Evolutionary conservation across 1,284 basidiomycete species (phyloP).

Genomic region (Lignosus rhinocerotis): DNA sequence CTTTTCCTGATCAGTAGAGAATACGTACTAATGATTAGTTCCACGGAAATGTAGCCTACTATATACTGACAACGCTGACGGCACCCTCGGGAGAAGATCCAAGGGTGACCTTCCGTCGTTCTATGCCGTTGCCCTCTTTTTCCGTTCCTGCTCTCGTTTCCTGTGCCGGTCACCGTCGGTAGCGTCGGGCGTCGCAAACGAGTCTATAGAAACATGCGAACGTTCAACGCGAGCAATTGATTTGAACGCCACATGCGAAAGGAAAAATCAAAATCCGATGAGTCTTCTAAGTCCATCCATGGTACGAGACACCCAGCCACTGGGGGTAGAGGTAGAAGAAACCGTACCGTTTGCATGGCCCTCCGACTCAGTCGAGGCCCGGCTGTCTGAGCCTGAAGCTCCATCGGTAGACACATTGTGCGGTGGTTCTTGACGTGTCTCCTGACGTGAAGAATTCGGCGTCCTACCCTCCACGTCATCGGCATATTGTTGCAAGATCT

Average conservation of each 20-base stretch:
- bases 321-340: constrained; percentile 59
- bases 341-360: constrained; percentile 70
- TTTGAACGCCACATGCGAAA: constrained; percentile 38
- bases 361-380: constrained; percentile 23
- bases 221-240: constrained; percentile 21
- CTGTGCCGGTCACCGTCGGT: constrained; percentile 19
- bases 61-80: constrained; percentile 12
- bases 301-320: constrained; percentile 67
- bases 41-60: constrained; percentile 19
- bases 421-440: constrained; percentile 13
- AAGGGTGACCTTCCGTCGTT: background rate
- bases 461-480: constrained; percentile 84
- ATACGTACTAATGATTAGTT: constrained; percentile 25
- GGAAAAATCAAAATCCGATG: constrained; percentile 69
- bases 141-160: constrained; percentile 28
- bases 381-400: constrained; percentile 16
- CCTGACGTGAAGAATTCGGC: constrained; percentile 26
- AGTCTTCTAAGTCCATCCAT: constrained; percentile 68
- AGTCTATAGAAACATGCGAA: constrained; percentile 4
- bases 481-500: constrained; percentile 89
- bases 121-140: constrained; percentile 30
- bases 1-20: constrained; percentile 17
- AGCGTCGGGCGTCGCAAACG: constrained; percentile 13
- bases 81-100: constrained; percentile 8
- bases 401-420: constrained; percentile 19